Base-by-base conservation (phyloP, 768 basidiomycete genomes). In the Mycena capillaripes region DNA sequence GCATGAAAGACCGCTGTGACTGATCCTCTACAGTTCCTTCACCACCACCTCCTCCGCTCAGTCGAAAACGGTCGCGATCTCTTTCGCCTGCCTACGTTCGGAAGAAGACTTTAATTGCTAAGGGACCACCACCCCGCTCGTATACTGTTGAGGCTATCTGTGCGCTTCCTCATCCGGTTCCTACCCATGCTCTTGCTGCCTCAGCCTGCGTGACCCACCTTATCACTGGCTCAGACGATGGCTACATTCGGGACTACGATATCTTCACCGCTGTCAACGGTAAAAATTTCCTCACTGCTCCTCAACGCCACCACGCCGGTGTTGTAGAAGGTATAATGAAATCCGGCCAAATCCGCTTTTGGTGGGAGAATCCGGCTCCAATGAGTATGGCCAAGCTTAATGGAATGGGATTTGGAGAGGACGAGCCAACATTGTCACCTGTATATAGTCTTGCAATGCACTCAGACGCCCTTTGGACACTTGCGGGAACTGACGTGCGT, bases 311-410 rank as follows among this genome's bases (percentile, higher is more conserved):
- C 70, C 94, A 97, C 74, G 95, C 95, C 55, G 94, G 94, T 64
- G 91, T 98, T 29, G 96, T 97, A 14, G 97, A 97, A 80, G 95
- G 95, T 8, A 92, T 93, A 60, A 94, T 95, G 88, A 97, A 97
- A 79, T 90, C 95, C 14, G 96, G 94, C 0, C 94, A 96, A 69
- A 85, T 94, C 32, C 88, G 92, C 44, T 95, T 86, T 65, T 98
- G 97, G 96, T 98, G 95, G 96, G 95, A 94, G 82, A 97, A 96
- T 78, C 89, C 90, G 14, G 76, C 79, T 8, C 71, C 80, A 32
- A 77, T 78, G 44, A 83, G 81, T 57, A 69, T 75, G 16, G 73
- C 78, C 46, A 81, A 79, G 76, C 73, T 72, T 27, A 67, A 74
- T 67, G 78, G 79, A 52, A 69, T 73, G 29, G 69, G 76, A 36